Evolutionary conservation across 345 rosid species (phyloP), one percentile per base, ranked within the genome.

Genomic region (Salix dunnii): DNA sequence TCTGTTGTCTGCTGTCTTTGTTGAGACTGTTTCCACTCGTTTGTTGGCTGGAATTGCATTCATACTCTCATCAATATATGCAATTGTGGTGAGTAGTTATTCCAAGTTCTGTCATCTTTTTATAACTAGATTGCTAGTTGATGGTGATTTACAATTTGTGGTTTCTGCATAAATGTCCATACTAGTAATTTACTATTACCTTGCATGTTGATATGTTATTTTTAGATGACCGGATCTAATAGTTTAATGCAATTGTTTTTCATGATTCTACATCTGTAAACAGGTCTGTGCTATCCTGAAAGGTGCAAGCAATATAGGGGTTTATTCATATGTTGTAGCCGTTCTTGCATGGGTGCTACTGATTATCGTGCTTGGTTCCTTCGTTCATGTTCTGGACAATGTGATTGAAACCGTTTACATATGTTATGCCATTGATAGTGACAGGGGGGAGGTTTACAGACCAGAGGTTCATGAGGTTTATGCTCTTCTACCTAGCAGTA

Each of bases 391-490:
- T n/a, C 77, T 96, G 62, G 98, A 93, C 80, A 84, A 93, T 76
- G 96, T 90, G 84, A 90, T 95, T 1, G 97, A 95, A 82, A 90
- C 92, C 1, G 81, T 95, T 48, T 92, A 96, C 27, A 75, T 96
- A 20, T 93, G 98, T 78, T 96, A 90, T 46, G 98, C 97, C 5
- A 73, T 96, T 18, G 98, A 96, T 74, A 82, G 82, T 76, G 98
- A 96, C 76, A 88, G 88, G 61, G 99, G 92, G 23, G 99, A 91
- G 74, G 98, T 91, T 33, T 89, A 87, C 78, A 96, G 90, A 81
- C 90, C 89, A 68, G 93, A 93, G 68, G 96, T 91, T 74, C 96
- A 96, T 43, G 97, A 91, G 78, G 96, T 96, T 30, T 96, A 96
- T 71, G 91, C 89, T 73, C 88, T 85, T 35, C 84, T 96, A 53